Evolutionary conservation across 225 moss, liverwort and hornwort genomes (phyloP).

Genomic region (Bryum argenteum): DNA sequence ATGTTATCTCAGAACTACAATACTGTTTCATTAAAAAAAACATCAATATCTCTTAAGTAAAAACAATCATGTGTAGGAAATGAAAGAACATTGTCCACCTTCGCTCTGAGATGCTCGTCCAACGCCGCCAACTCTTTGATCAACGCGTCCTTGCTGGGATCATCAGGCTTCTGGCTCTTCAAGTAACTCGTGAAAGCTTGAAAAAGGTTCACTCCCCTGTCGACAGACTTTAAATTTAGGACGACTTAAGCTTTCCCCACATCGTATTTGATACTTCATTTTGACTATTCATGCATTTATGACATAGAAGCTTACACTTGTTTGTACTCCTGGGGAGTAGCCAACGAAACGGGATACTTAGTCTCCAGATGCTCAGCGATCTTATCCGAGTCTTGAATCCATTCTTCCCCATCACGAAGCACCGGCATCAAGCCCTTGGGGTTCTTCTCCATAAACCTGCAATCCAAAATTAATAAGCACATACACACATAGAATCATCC

Average conservation of each 20-base stretch:
- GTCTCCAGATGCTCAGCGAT: conserved; percentile 82
- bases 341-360: conserved; percentile 64
- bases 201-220: conserved; percentile 68
- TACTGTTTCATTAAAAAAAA: neutral
- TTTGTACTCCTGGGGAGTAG: conserved; percentile 64
- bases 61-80: too few species aligned
- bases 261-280: too few species aligned
- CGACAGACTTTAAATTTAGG: neutral
- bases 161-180: conserved; percentile 66
- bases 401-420: conserved; percentile 77
- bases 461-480: neutral
- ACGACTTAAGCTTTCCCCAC: too few species aligned
- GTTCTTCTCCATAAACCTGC: conserved; percentile 84
- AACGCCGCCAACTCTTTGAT: conserved; percentile 64
- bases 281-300: neutral
- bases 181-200: conserved; percentile 67
- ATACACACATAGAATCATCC: neutral
- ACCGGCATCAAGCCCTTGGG: conserved; percentile 81
- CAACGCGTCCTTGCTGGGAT: conserved; percentile 56
- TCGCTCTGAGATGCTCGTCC: conserved; percentile 56
- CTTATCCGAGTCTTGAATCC: conserved; percentile 91
- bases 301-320: conserved; percentile 54
- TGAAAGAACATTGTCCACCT: conserved; percentile 1
- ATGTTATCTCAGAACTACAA: too few species aligned
- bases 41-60: too few species aligned